These are phyloP conservation scores for Cicer pinnatifidum DNA, from an alignment of 306 rosid species.

Conservation along the genomic window DNA sequence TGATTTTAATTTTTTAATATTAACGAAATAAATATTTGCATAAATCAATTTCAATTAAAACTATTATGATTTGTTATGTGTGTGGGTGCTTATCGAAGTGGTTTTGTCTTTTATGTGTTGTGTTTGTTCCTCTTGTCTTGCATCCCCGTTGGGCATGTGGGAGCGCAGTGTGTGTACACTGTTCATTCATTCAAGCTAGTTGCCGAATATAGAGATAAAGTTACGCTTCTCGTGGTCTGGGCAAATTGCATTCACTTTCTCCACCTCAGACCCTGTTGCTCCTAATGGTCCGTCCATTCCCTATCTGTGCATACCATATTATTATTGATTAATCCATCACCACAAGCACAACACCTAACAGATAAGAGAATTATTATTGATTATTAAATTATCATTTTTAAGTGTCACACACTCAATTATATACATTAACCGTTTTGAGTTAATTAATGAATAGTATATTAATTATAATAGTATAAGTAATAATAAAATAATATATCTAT, in stretches of 20 bases:
- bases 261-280: conserved; percentile 35
- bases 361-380: conserved; percentile 31
- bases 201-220: conserved; percentile 45
- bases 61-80: neutral
- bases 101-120: conserved; percentile 51
- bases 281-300: conserved; percentile 47
- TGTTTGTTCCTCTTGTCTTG: conserved; percentile 50
- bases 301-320: conserved; percentile 23
- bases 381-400: too few species aligned
- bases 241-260: conserved; percentile 38
- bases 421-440: too few species aligned
- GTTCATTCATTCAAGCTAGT: conserved; percentile 42
- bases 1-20: too few species aligned
- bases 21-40: too few species aligned
- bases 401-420: too few species aligned
- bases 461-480: too few species aligned
- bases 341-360: conserved; percentile 30
- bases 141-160: conserved; percentile 56
- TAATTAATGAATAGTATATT: too few species aligned
- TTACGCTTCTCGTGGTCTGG: conserved; percentile 57
- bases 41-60: too few species aligned
- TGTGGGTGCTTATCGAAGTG: conserved; percentile 39
- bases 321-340: conserved; percentile 38
- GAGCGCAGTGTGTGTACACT: conserved; percentile 36
- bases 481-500: too few species aligned